Evolutionary conservation across 1,284 basidiomycete genomes (phyloP), one percentile per base, ranked within the genome.

Genomic region (Xanthoconium separans): DNA sequence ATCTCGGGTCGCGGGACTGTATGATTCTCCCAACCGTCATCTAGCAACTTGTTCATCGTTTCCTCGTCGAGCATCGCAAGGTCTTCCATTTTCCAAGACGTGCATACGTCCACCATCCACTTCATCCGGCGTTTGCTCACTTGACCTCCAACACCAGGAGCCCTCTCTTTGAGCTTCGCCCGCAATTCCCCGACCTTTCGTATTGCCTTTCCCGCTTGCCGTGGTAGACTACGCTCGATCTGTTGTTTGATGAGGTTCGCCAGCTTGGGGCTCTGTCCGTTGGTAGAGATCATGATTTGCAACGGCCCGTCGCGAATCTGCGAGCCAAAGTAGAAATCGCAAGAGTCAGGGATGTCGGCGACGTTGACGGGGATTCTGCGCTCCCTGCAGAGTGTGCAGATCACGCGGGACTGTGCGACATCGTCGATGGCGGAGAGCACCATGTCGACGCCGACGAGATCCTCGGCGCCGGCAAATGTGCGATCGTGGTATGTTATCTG

Each of bases 321-420:
- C 1, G 93, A 91, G 44, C 97, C 97, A 74, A 99, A 99, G 77
- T 97, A 99, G 70, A 99, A 99, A 74, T 99, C 96, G 77, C 96
- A 99, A 54, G 85, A 82, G 45, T 91, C 85, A 3, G 96, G 97
- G 47, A 98, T 92, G 74, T 99, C 96, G 31, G 97, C 96, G 54
- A 95, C 94, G 72, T 99, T 99, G 58, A 97, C 89, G 4, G 94
- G 93, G 49, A 98, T 89, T 50, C 78, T 81, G 43, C 74, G 78
- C 30, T 78, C 75, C 48, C 93, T 77, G 65, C 90, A 90, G 60
- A 89, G 77, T 13, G 79, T 70, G 66, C 85, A 92, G 51, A 98
- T 94, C 47, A 74, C 74, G 58, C 79, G 83, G 40, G 87, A 92
- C 50, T 85, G 77, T 1, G 79, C 75, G 53, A 87, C 83, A 70